Conservation (phyloP, 495 filamentous ascomycete species). For the Parathielavia hyrcaniae region DNA sequence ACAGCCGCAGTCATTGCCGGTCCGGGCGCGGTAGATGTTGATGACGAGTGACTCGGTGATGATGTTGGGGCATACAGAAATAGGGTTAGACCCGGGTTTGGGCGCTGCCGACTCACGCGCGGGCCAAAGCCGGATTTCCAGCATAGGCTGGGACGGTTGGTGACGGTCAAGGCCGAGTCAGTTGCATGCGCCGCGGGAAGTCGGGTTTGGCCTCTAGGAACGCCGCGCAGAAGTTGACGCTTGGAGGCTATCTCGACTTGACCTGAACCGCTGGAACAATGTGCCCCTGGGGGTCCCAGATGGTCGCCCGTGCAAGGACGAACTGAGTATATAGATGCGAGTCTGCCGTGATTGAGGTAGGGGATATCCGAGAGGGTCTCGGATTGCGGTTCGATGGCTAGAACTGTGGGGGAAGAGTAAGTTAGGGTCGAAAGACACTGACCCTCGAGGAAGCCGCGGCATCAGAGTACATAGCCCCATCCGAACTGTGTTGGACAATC, state of each 20-base stretch:
- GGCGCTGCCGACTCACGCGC: conserved; percentile 35
- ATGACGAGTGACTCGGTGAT: conserved; percentile 41
- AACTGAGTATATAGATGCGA: conserved; percentile 47
- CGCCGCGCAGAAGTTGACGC: conserved; percentile 8
- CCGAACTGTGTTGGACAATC: conserved; percentile 37
- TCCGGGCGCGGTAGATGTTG: conserved; percentile 50
- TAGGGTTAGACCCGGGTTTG: background rate
- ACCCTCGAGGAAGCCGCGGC: conserved; percentile 36
- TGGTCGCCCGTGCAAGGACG: conserved; percentile 28
- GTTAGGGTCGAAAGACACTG: background rate
- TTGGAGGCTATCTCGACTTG: conserved; percentile 27
- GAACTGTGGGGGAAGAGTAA: conserved; percentile 19
- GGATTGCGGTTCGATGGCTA: conserved; percentile 34
- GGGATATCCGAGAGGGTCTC: conserved; percentile 31
- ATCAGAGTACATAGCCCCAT: conserved; percentile 19
- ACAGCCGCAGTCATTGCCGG: conserved; percentile 57
- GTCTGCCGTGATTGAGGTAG: conserved; percentile 25
- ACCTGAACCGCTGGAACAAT: conserved; percentile 51
- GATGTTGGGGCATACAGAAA: conserved; percentile 28
- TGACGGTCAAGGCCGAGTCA: conserved; percentile 25
- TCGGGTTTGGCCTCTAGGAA: background rate
- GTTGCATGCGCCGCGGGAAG: background rate
- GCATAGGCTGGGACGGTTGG: conserved; percentile 20
- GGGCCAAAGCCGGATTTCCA: conserved; percentile 45
- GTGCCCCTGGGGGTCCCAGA: conserved; percentile 45